Percentiles rank a stretch among this genome's conserved stretches.
Conservation (phyloP, 768 basidiomycete species). For the Lactifluus subvellereus region DNA sequence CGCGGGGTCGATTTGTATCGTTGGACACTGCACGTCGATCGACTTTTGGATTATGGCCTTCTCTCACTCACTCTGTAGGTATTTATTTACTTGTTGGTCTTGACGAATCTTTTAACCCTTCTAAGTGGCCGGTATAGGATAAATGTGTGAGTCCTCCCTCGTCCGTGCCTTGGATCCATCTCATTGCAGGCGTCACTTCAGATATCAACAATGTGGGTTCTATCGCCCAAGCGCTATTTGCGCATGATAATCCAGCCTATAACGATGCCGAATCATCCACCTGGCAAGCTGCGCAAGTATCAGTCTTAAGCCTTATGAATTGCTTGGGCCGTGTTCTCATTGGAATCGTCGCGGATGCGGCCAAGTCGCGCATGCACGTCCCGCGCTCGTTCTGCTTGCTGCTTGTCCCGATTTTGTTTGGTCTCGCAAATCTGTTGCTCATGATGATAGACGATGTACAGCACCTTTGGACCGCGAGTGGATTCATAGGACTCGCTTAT, state of each 20-base stretch:
- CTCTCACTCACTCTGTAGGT: conserved; percentile 54
- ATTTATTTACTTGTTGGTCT: background rate
- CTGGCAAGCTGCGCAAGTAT: conserved; percentile 84
- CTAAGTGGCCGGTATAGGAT: conserved; percentile 63
- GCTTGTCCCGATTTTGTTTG: conserved; percentile 59
- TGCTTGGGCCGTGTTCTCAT: conserved; percentile 72
- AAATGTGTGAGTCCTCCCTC: conserved; percentile 54
- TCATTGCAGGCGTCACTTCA: conserved; percentile 27
- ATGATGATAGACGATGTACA: conserved; percentile 50
- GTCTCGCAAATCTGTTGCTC: conserved; percentile 64
- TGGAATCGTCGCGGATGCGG: conserved; percentile 64
- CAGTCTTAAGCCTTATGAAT: conserved; percentile 74
- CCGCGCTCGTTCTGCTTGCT: conserved; percentile 69
- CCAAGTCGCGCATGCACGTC: conserved; percentile 47
- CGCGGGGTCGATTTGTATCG: conserved; percentile 49
- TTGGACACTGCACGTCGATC: conserved; percentile 40
- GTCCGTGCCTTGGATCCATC: background rate
- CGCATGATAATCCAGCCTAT: conserved; percentile 53
- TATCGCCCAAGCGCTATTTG: conserved; percentile 63
- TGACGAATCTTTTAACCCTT: background rate
- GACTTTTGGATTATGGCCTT: conserved; percentile 64
- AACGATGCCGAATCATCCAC: conserved; percentile 61
- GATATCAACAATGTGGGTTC: conserved; percentile 87
- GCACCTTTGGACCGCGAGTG: conserved; percentile 59
- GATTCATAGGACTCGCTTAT: conserved; percentile 58